Conservation (phyloP, 2,329 filamentous ascomycete species). For the Arthrobotrys sphaeroides region DNA sequence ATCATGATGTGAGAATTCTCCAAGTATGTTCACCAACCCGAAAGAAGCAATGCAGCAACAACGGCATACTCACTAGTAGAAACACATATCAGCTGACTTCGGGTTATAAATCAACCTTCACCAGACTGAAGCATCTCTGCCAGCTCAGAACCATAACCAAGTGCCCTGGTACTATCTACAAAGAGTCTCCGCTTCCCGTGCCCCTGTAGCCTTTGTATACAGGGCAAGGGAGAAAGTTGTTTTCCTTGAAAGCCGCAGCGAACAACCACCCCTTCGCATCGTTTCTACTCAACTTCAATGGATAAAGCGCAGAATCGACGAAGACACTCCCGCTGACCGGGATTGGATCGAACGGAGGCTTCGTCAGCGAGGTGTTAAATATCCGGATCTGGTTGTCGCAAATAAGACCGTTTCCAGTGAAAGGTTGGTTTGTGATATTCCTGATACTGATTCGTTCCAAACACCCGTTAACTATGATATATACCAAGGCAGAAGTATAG, state of each 20-base stretch:
- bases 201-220: slow-evolving; percentile 54
- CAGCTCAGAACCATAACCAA: too few relatives aligned
- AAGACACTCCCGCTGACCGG: slow-evolving; percentile 60
- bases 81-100: too few relatives aligned
- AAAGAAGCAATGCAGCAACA: too few relatives aligned
- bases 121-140: too few relatives aligned
- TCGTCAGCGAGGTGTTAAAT: slow-evolving; percentile 64
- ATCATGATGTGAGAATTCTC: too few relatives aligned
- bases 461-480: slow-evolving; percentile 53
- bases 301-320: slow-evolving; percentile 59
- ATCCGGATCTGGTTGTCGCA: slow-evolving; percentile 64
- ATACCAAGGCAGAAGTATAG: too few relatives aligned
- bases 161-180: neutral
- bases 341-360: slow-evolving; percentile 59
- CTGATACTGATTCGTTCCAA: slow-evolving; percentile 60
- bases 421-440: slow-evolving; percentile 68
- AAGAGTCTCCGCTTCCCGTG: slow-evolving; percentile 1
- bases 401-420: slow-evolving; percentile 61
- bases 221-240: slow-evolving; percentile 59
- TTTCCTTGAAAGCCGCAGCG: slow-evolving; percentile 62
- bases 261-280: slow-evolving; percentile 60
- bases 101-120: too few relatives aligned
- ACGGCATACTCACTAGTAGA: too few relatives aligned
- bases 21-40: too few relatives aligned
- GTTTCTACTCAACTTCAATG: slow-evolving; percentile 58